Base-by-base conservation (phyloP, 2,329 filamentous ascomycete genomes). In the Dothistroma pini region DNA sequence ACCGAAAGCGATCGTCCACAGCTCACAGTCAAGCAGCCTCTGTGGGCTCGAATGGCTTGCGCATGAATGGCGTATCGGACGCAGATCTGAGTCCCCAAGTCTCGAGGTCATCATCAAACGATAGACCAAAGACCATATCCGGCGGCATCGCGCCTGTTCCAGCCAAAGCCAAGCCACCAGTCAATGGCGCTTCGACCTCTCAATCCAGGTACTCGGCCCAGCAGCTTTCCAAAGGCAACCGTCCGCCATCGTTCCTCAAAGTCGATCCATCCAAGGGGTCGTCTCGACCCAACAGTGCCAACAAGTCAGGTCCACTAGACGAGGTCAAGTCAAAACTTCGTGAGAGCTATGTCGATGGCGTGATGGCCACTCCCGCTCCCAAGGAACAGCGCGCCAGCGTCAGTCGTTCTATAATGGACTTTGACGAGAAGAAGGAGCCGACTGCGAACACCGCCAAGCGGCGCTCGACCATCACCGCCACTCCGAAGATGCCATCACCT, bases 1-100 rank as follows among this genome's bases (percentile, higher is more conserved):
- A 69, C 14, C 56, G 57, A 10, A 50, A 60, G n/a, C 64, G 69
- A n/a, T 68, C 69, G 19, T 60, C 66, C 2, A 71, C 70, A 11
- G 60, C 68, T 12, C 63, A 70, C 19, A 64, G 64, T 12, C 57
- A 63, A 19, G 56, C 54, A 35, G 60, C 41, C 8, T 70, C 63
- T 11, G 61, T 56, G 10, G 65, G 63, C 10, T 66, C 65, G 22
- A 71, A 74, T 54, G 70, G 70, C 0, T 56, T 74, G 31, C 70
- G 72, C 29, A 70, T 74, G 67, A 74, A 74, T 51, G 68, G 69
- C 10, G 63, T 74, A 14, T 70, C 71, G 25, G 54, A 55, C 48
- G 56, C 49, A 2, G 55, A 54, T 22, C 22, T 64, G 19, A 60
- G 38, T 29, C 41, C 56, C 1, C 54, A 32, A 29, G 54, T 32